Evolutionary conservation across 306 rosid species (phyloP).

Genomic region (Macrotyloma uniflorum): DNA sequence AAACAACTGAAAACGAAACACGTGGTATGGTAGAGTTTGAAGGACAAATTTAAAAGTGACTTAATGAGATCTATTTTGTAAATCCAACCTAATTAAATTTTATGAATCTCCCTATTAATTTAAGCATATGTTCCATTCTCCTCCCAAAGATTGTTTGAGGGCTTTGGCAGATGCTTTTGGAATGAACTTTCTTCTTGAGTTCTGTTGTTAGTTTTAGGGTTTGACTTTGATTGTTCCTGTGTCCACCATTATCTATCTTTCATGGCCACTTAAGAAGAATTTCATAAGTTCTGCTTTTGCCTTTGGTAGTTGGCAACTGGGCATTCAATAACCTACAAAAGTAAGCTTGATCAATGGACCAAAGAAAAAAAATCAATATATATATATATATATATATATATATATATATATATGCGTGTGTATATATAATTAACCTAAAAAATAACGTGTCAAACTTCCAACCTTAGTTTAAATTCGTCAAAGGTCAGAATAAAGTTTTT

Average conservation of each 20-base stretch:
- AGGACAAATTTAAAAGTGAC: neutral
- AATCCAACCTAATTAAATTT: neutral
- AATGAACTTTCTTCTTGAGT: neutral
- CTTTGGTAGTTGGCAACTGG: neutral
- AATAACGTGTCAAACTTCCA: slow-evolving; percentile 22
- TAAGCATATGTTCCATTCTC: neutral
- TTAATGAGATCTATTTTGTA: neutral
- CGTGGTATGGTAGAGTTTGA: neutral
- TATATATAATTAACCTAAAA: too few species aligned
- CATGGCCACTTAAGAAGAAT: neutral
- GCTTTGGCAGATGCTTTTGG: neutral
- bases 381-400: too few species aligned
- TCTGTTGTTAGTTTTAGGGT: neutral
- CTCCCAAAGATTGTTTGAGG: neutral
- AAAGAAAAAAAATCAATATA: neutral
- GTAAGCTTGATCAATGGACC: neutral
- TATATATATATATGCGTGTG: too few species aligned
- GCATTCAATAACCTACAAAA: neutral
- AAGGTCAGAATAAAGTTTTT: slow-evolving; percentile 7
- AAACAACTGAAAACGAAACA: neutral
- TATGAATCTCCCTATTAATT: neutral
- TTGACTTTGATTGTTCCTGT: neutral
- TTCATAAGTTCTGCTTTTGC: neutral
- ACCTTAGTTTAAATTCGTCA: slow-evolving; percentile 13
- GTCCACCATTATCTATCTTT: too few species aligned